Evolutionary conservation across 2,329 filamentous ascomycete species (phyloP).

Genomic region (Exophiala sideris): DNA sequence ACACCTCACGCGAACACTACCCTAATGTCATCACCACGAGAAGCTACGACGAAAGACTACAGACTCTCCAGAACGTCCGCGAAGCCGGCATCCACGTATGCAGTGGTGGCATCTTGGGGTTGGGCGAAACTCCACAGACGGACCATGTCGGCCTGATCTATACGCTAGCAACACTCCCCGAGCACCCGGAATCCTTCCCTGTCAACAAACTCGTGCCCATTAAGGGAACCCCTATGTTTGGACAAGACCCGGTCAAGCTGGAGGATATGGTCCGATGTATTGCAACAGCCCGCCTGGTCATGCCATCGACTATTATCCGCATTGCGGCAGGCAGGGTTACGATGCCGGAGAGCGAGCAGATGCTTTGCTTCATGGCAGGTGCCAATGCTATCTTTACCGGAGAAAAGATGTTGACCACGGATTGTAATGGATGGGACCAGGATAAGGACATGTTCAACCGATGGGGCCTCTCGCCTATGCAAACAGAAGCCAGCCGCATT

Average conservation of each 20-base stretch:
- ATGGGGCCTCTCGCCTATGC: conserved; percentile 80
- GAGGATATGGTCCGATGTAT: conserved; percentile 77
- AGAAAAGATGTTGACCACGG: conserved; percentile 92
- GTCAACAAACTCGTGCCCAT: conserved; percentile 90
- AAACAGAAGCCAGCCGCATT: conserved; percentile 33
- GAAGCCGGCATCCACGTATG: conserved; percentile 88
- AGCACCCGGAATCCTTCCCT: conserved; percentile 85
- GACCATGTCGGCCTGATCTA: conserved; percentile 81
- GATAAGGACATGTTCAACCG: conserved; percentile 77
- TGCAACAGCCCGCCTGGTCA: conserved; percentile 75
- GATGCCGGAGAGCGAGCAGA: conserved; percentile 84
- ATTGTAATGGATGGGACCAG: conserved; percentile 87
- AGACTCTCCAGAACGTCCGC: conserved; percentile 74
- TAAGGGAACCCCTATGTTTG: conserved; percentile 80
- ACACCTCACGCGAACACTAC: conserved; percentile 82
- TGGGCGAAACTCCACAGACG: conserved; percentile 68
- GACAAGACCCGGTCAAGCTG: conserved; percentile 69
- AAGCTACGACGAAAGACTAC: conserved; percentile 79
- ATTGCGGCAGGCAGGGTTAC: conserved; percentile 81
- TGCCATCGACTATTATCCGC: conserved; percentile 82
- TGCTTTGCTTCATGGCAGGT: conserved; percentile 83
- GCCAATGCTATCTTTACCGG: conserved; percentile 94
- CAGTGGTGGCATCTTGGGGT: conserved; percentile 80
- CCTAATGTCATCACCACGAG: conserved; percentile 81
- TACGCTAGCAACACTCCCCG: conserved; percentile 74